Percentiles rank a stretch among this genome's conserved stretches.
These are phyloP conservation scores for Termitomyces bulborhizus DNA, from an alignment of 768 basidiomycete genomes.

Conservation along the genomic window DNA sequence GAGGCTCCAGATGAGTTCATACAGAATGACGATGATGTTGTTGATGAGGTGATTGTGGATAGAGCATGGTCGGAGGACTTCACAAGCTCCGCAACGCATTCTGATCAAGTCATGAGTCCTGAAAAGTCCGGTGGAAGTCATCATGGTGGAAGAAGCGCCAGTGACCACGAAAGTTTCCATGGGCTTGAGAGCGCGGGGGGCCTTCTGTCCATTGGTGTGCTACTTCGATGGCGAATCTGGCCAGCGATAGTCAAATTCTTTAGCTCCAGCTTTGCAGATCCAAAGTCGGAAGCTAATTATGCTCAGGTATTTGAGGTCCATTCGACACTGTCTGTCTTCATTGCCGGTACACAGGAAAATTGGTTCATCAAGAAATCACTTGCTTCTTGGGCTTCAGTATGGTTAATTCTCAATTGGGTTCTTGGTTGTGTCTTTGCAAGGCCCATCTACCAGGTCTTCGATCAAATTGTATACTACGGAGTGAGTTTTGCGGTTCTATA, in stretches of 20 bases:
- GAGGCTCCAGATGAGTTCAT: conserved; percentile 14
- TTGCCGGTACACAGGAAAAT: conserved; percentile 41
- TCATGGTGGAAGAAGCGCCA: conserved; percentile 20
- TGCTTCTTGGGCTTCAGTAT: conserved; percentile 57
- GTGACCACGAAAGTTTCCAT: conserved; percentile 29
- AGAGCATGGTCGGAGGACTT: conserved; percentile 59
- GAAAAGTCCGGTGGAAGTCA: conserved; percentile 46
- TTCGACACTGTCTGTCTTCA: conserved; percentile 1
- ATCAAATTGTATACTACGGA: conserved; percentile 59
- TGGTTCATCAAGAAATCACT: conserved; percentile 69
- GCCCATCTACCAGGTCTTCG: conserved; percentile 32
- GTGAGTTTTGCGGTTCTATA: conserved; percentile 21
- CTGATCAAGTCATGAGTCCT: conserved; percentile 41
- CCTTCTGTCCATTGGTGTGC: conserved; percentile 26
- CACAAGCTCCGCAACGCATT: conserved; percentile 45
- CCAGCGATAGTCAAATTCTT: conserved; percentile 54
- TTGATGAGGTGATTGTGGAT: conserved; percentile 76
- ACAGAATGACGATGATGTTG: conserved; percentile 29
- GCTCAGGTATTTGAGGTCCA: conserved; percentile 23
- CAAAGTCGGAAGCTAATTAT: conserved; percentile 40
- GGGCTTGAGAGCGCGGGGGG: conserved; percentile 29
- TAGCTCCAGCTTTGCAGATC: conserved; percentile 53
- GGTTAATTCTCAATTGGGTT: conserved; percentile 66
- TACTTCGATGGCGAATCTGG: conserved; percentile 55
- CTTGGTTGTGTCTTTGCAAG: conserved; percentile 50